Evolutionary conservation across 2,329 filamentous ascomycete genomes (phyloP).

Genomic region (Colletotrichum euphorbiae): DNA sequence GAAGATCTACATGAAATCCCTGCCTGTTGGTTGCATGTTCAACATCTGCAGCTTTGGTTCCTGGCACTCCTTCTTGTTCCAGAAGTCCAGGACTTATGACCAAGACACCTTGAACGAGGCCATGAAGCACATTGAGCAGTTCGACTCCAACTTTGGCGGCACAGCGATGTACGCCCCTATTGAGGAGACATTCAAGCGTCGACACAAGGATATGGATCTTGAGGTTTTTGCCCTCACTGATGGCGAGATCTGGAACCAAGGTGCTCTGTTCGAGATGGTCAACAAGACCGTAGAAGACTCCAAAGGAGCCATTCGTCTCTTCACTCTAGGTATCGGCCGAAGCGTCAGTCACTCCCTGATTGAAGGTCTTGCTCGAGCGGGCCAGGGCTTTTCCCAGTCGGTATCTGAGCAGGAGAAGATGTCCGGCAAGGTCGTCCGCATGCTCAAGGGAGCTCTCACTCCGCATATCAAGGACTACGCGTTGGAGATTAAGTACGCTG

Average conservation of each 20-base stretch:
- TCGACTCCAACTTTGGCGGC: slow-evolving; percentile 62
- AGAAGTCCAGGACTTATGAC: slow-evolving; percentile 59
- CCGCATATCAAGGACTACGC: slow-evolving; percentile 74
- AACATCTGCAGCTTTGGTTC: slow-evolving; percentile 77
- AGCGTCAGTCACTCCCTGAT: slow-evolving; percentile 64
- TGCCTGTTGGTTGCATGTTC: slow-evolving; percentile 73
- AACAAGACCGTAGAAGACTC: slow-evolving; percentile 53
- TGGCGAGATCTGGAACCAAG: slow-evolving; percentile 64
- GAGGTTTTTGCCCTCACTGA: slow-evolving; percentile 69
- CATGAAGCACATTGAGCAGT: slow-evolving; percentile 53
- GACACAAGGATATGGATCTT: slow-evolving; percentile 59
- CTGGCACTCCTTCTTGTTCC: slow-evolving; percentile 58
- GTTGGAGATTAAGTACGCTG: slow-evolving; percentile 70
- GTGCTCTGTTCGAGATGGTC: slow-evolving; percentile 58
- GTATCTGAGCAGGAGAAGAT: slow-evolving; percentile 74
- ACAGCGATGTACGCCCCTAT: slow-evolving; percentile 64
- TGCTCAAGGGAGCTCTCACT: slow-evolving; percentile 77
- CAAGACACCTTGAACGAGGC: slow-evolving; percentile 58
- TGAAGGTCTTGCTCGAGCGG: slow-evolving; percentile 65
- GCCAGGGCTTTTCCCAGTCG: slow-evolving; percentile 70
- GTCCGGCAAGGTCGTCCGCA: slow-evolving; percentile 76
- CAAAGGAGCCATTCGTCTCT: slow-evolving; percentile 61
- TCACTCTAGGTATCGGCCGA: slow-evolving; percentile 66
- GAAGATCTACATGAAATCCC: slow-evolving; percentile 72
- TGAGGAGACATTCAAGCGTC: slow-evolving; percentile 55